Evolutionary conservation across 306 rosid species (phyloP), one percentile per base, ranked within the genome.

Genomic region (Malus asiatica): DNA sequence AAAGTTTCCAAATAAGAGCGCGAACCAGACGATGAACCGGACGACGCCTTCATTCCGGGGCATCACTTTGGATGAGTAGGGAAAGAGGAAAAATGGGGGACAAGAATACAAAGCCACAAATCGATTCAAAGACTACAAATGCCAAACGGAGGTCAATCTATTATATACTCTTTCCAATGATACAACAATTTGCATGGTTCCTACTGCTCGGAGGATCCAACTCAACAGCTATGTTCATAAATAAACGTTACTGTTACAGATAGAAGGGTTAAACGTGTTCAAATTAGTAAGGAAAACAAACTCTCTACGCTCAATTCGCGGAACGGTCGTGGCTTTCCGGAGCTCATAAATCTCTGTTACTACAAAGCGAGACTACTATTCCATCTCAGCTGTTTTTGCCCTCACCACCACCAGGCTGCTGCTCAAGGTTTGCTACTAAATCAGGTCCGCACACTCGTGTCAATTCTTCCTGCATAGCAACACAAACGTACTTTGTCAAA

Each of bases 391-490:
- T 66, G 68, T 86, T 27, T 27, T 27, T 88, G 23, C 85, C 85
- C 23, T 77, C 83, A 13, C 70, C 73, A 32, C 64, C 80, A 33
- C 8, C 77, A 64, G 80, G 67, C 42, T 70, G 76, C 42, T 79
- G 88, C 80, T 82, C 91, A 20, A 90, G 88, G 74, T 88, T 86
- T 67, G 93, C 91, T 75, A 90, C 83, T 66, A 86, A 87, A 33
- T 96, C 97, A 3, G 97, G 90, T 60, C 98, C 99, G 22, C 97
- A 87, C 23, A 92, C 61, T 74, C 85, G 88, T 35, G 91, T 92
- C 80, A 96, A 81, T 71, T 96, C 99, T 79, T 96, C 98, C 99
- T 96, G 94, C 78, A 62, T 27, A 58, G 25, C 63, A 76, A 68
- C 18, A 45, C 77, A 65, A 65, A 15, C 19, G 6, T 30, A n/a